A percentile compares a stretch with the other conserved stretches of the same genome.
Evolutionary conservation across 768 basidiomycete genomes (phyloP).

Genomic region (Holtermannia corniformis): DNA sequence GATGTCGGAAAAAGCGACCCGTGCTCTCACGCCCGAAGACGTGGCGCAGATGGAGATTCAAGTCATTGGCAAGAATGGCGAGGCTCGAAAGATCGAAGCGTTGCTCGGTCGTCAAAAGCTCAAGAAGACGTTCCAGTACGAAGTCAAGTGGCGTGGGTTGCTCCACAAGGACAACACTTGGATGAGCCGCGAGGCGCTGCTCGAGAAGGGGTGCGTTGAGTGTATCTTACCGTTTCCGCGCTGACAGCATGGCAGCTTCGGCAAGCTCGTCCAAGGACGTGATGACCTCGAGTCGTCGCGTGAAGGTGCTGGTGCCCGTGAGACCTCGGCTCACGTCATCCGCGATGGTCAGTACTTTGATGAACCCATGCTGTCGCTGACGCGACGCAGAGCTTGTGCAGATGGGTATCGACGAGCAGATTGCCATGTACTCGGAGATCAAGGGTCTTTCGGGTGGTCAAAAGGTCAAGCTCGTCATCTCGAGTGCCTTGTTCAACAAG

Average conservation of each 20-base stretch:
- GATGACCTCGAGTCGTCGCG: constrained; percentile 93
- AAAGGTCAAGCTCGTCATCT: constrained; percentile 76
- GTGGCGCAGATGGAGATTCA: constrained; percentile 66
- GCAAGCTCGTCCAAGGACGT: constrained; percentile 83
- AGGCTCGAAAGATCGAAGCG: constrained; percentile 83
- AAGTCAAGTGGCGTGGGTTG: constrained; percentile 48
- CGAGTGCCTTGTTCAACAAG: constrained; percentile 92
- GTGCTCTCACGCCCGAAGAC: constrained; percentile 81
- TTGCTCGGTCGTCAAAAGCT: constrained; percentile 85
- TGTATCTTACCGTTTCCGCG: too few species aligned
- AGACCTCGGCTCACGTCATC: constrained; percentile 69
- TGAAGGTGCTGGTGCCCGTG: constrained; percentile 85
- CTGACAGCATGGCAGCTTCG: too few species aligned
- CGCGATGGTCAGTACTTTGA: too few species aligned
- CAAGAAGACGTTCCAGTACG: constrained; percentile 91
- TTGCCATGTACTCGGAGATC: constrained; percentile 97
- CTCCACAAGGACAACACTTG: constrained; percentile 62
- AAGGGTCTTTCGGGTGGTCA: constrained; percentile 89
- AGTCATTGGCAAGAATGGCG: constrained; percentile 84
- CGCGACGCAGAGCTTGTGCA: constrained; percentile 91
- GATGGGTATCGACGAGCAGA: constrained; percentile 92
- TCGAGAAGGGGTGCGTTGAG: constrained; percentile 82
- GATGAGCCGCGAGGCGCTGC: constrained; percentile 76
- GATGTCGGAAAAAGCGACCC: constrained; percentile 79
- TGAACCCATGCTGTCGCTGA: too few species aligned